Evolutionary conservation across 179 eudicot species (phyloP).

Genomic region (Patellifolia procumbens): DNA sequence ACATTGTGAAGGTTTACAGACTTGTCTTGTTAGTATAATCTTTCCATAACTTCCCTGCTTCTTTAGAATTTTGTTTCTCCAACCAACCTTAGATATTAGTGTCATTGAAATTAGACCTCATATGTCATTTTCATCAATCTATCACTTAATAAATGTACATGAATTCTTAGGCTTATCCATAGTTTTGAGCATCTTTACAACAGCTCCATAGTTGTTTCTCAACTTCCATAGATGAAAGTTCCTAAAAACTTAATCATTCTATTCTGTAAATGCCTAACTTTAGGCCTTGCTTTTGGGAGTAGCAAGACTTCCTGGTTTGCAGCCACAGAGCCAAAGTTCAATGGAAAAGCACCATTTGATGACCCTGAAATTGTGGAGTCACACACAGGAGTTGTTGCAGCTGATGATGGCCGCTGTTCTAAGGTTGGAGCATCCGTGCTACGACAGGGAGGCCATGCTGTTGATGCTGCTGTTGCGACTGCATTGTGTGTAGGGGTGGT

Average conservation of each 20-base stretch:
- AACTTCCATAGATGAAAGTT: not conserved
- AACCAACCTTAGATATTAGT: not conserved
- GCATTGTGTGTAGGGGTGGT: slow-evolving; percentile 87
- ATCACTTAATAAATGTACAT: not conserved
- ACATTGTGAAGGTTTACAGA: no score
- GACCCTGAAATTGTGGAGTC: slow-evolving; percentile 55
- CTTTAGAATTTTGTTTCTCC: not conserved
- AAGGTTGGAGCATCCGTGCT: slow-evolving; percentile 77
- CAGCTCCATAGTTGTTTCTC: not conserved
- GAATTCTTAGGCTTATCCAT: not conserved
- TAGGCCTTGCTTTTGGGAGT: slow-evolving; percentile 44
- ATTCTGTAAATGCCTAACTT: slow-evolving; percentile 13
- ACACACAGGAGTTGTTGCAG: slow-evolving; percentile 76
- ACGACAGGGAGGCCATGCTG: slow-evolving; percentile 80
- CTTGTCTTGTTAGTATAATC: not conserved
- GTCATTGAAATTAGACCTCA: not conserved
- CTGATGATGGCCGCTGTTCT: slow-evolving; percentile 94
- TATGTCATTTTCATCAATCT: not conserved
- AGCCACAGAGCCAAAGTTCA: slow-evolving; percentile 10
- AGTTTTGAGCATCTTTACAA: not conserved
- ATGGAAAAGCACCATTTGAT: slow-evolving; percentile 19
- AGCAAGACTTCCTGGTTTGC: slow-evolving; percentile 22
- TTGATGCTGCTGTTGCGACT: slow-evolving; percentile 93
- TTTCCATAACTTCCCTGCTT: not conserved
- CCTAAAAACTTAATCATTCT: not conserved